These are phyloP conservation scores for Canariomyces notabilis DNA, from an alignment of 2,329 filamentous ascomycete species.

Conservation along the genomic window DNA sequence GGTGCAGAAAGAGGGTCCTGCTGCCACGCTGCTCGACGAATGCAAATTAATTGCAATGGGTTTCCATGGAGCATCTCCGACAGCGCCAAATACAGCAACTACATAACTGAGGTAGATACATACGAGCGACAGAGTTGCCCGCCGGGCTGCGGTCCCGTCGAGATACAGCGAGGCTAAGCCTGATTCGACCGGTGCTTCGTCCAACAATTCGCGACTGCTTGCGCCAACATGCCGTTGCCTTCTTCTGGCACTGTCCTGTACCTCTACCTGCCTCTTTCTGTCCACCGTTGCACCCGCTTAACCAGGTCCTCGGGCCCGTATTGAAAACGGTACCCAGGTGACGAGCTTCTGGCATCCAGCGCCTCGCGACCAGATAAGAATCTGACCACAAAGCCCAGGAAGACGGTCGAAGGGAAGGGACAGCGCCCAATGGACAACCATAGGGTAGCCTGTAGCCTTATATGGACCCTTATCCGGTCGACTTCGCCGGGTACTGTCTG, in stretches of 20 bases:
- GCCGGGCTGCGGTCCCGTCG: too few relatives aligned
- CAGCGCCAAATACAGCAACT: neutral
- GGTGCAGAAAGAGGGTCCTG: neutral
- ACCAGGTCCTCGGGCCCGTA: constrained; percentile 2
- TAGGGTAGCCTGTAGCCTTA: constrained; percentile 3
- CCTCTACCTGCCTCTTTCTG: neutral
- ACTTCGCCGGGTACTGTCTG: constrained; percentile 19
- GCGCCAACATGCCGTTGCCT: too few relatives aligned
- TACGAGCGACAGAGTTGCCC: too few relatives aligned
- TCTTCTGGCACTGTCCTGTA: too few relatives aligned
- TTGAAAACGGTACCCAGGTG: neutral
- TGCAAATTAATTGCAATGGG: neutral
- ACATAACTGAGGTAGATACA: too few relatives aligned
- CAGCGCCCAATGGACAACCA: neutral
- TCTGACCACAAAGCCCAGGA: neutral
- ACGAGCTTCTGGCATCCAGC: neutral
- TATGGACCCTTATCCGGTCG: neutral
- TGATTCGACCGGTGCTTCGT: neutral
- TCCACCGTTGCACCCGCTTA: neutral
- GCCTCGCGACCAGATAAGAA: neutral
- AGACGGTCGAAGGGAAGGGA: neutral
- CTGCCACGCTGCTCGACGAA: neutral
- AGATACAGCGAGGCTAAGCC: neutral
- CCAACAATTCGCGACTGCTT: neutral
- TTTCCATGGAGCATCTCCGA: neutral